Conservation (phyloP, 352 stramenopile genomes). For the Hyaloperonospora brassicae region DNA sequence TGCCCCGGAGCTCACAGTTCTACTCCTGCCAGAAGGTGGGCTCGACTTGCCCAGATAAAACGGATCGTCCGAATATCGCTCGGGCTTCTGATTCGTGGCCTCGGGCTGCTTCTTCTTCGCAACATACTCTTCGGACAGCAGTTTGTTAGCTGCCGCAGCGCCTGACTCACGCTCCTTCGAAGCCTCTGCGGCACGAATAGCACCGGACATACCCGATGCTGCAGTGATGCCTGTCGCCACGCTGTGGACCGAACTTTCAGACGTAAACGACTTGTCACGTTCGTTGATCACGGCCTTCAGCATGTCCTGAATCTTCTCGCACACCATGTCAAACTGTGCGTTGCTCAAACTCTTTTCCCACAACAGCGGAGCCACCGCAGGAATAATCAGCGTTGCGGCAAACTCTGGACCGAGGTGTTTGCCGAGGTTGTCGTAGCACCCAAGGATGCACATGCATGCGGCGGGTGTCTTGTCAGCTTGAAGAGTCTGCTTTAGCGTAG, state of each 20-base stretch:
- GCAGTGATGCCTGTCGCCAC: slow-evolving; percentile 53
- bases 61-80: slow-evolving; percentile 73
- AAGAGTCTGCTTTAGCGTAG: slow-evolving; percentile 63
- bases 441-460: slow-evolving; percentile 82
- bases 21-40: slow-evolving; percentile 23
- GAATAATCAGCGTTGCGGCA: slow-evolving; percentile 75
- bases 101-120: slow-evolving; percentile 42
- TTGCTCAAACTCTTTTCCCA: slow-evolving; percentile 78
- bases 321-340: slow-evolving; percentile 79
- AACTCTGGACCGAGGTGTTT: slow-evolving; percentile 82
- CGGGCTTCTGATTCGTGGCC: slow-evolving; percentile 28
- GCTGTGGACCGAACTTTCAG: slow-evolving; percentile 55
- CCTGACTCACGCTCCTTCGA: slow-evolving; percentile 57
- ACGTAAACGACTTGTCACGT: slow-evolving; percentile 70
- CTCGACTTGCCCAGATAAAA: slow-evolving; percentile 58
- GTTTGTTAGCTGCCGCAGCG: slow-evolving; percentile 63
- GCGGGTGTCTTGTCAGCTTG: slow-evolving; percentile 76
- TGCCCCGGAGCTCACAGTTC: slow-evolving; percentile 37
- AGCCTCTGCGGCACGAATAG: slow-evolving; percentile 54
- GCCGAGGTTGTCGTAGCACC: slow-evolving; percentile 84
- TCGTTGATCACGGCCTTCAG: slow-evolving; percentile 80
- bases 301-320: slow-evolving; percentile 85
- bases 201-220: slow-evolving; percentile 58
- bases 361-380: slow-evolving; percentile 65
- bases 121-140: slow-evolving; percentile 75